These are phyloP conservation scores for Xylaria sp. DNA, from an alignment of 2,329 filamentous ascomycete species.

Conservation along the genomic window DNA sequence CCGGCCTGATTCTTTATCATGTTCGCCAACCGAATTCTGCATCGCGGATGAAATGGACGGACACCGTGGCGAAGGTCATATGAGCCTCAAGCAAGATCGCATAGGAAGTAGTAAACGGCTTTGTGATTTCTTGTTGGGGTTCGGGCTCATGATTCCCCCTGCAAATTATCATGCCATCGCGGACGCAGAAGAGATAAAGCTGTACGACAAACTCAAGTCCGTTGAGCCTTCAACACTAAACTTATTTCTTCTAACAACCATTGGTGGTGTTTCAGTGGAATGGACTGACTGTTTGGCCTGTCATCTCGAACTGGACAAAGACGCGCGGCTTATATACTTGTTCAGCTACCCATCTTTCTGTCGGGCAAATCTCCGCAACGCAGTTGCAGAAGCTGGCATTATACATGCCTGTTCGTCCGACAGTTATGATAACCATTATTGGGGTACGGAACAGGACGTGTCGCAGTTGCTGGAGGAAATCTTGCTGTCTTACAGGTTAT, in stretches of 20 bases:
- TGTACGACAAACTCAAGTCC: slow-evolving; percentile 25
- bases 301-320: slow-evolving; percentile 42
- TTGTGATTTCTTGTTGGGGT: too few species aligned
- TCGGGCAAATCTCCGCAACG: slow-evolving; percentile 26
- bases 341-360: slow-evolving; percentile 43
- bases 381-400: not conserved
- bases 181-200: slow-evolving; percentile 25
- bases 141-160: too few species aligned
- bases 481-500: slow-evolving; percentile 40
- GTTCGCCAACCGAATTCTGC: too few species aligned
- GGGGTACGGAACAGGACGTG: slow-evolving; percentile 35
- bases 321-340: slow-evolving; percentile 40
- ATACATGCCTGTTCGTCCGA: not conserved
- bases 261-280: slow-evolving; percentile 25
- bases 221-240: slow-evolving; percentile 34
- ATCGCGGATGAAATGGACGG: too few species aligned
- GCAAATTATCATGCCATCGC: too few species aligned
- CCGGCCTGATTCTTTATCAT: slow-evolving; percentile 32
- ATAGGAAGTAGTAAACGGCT: too few species aligned
- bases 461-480: slow-evolving; percentile 38
- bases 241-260: slow-evolving; percentile 34
- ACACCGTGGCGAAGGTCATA: too few species aligned
- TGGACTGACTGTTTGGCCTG: slow-evolving; percentile 42
- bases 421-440: not conserved
- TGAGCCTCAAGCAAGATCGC: too few species aligned